Base-by-base conservation (phyloP, 331 rosid species). In the Malus hybrid region DNA sequence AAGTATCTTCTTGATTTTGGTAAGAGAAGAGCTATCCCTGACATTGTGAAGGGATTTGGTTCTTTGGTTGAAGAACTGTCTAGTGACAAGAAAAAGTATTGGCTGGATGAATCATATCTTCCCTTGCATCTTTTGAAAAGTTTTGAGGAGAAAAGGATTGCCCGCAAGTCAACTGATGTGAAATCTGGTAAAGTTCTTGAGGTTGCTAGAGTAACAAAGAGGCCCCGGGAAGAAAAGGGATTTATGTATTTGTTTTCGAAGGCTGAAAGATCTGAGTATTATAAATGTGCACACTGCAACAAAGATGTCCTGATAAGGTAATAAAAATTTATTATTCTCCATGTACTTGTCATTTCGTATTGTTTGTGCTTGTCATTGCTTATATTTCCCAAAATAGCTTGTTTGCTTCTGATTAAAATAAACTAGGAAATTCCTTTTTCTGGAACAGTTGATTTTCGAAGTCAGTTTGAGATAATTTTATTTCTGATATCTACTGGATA, bases 1-100 rank as follows among this genome's bases (percentile, higher is more conserved):
- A 95, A 88, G 78, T 95, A 89, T 83, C 99, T 95, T 78, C 86
- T 95, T 79, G 97, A 95, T 82, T 95, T 95, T 86, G 99, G 99
- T 65, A 95, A 95, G 88, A 95, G 99, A 85, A 95, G 93, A 84
- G 83, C 74, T 74, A 76, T 92, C 65, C 99, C 99, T 29, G 89
- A 86, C 78, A 39, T 87, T 75, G 89, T 92, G 77, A 78, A 36
- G 74, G 86, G 69, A 79, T 87, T 84, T 56, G 99, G 99, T 76
- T 85, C 87, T 61, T 42, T 67, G 75, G 78, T 92, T 80, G 96
- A 89, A 71, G 83, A 90, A 78, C 76, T 90, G 67, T 86, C 88
- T 32, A 92, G 85, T 74, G 97, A 92, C 65, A 92, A 82, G 85
- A 95, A 92, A 85, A 95, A 76, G 81, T 92, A 86, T 87, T 95